phyloP scores from a whole-genome alignment of 306 rosid species.

The Trifolium fragiferum region DNA sequence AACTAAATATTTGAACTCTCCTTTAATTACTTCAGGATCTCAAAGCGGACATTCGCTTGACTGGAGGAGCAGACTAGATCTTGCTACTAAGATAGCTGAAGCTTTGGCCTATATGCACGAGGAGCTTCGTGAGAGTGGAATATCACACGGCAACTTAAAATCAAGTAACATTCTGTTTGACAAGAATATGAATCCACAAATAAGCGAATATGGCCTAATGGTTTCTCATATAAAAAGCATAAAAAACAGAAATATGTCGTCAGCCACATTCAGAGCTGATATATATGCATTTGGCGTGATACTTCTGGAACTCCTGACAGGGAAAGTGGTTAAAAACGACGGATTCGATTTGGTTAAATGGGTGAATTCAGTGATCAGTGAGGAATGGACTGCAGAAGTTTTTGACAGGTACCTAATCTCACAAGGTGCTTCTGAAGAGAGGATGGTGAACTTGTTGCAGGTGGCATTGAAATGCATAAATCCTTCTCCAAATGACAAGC shows the following conservation, averaged over 20 bases:
- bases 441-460: conserved; percentile 72
- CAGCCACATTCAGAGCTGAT: conserved; percentile 58
- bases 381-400: conserved; percentile 76
- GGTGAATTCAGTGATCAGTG: conserved; percentile 69
- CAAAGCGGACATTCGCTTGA: conserved; percentile 53
- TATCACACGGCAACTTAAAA: conserved; percentile 73
- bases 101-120: conserved; percentile 70
- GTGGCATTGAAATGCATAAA: conserved; percentile 63
- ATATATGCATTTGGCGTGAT: conserved; percentile 69
- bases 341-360: conserved; percentile 67
- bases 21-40: conserved; percentile 50
- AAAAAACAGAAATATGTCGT: conserved; percentile 31
- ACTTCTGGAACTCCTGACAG: conserved; percentile 72
- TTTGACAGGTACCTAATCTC: conserved; percentile 56
- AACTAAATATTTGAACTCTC: background rate
- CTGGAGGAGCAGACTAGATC: conserved; percentile 68
- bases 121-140: conserved; percentile 56
- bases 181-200: conserved; percentile 62
- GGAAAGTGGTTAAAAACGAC: conserved; percentile 65
- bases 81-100: conserved; percentile 59
- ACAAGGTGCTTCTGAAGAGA: conserved; percentile 69
- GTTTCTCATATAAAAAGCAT: conserved; percentile 30
- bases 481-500: conserved; percentile 57
- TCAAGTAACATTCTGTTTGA: conserved; percentile 73
- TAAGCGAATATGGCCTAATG: conserved; percentile 77